Conservation (phyloP, 176 grass and related monocot species). For the Pontederia crassipes region DNA sequence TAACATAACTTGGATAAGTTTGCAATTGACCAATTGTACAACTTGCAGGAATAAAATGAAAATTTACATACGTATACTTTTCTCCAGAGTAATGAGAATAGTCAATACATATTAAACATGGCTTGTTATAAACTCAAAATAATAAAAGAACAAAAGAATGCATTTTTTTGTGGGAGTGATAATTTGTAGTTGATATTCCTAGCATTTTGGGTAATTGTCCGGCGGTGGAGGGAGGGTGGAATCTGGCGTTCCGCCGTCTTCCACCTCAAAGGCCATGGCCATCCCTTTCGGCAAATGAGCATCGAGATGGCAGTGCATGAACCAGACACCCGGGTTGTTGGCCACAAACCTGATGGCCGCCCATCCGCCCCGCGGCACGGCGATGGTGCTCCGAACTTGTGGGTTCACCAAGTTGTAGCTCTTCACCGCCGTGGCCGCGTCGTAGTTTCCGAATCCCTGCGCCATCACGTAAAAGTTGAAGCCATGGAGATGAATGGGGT, state of each 20-base stretch:
- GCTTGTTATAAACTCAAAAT: too few relatives aligned
- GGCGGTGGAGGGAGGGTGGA: constrained; percentile 15
- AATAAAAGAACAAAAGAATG: too few relatives aligned
- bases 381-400: constrained; percentile 16
- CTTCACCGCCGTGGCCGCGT: not conserved
- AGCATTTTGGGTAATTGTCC: not conserved
- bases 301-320: constrained; percentile 28
- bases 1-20: too few relatives aligned
- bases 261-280: constrained; percentile 18
- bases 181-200: too few relatives aligned
- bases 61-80: too few relatives aligned
- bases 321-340: constrained; percentile 22
- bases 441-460: not conserved
- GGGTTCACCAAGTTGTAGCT: not conserved
- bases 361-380: constrained; percentile 12
- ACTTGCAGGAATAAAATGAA: too few relatives aligned
- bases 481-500: constrained; percentile 2
- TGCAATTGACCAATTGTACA: too few relatives aligned
- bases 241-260: constrained; percentile 18
- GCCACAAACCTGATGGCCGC: constrained; percentile 11
- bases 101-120: too few relatives aligned
- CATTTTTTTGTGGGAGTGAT: too few relatives aligned
- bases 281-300: constrained; percentile 19
- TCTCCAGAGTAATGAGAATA: too few relatives aligned
- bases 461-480: constrained; percentile 8